A percentile compares a stretch with the other conserved stretches of the same genome.
phyloP scores from a whole-genome alignment of 1,284 basidiomycete genomes.

The Leccinum griseonigrum region DNA sequence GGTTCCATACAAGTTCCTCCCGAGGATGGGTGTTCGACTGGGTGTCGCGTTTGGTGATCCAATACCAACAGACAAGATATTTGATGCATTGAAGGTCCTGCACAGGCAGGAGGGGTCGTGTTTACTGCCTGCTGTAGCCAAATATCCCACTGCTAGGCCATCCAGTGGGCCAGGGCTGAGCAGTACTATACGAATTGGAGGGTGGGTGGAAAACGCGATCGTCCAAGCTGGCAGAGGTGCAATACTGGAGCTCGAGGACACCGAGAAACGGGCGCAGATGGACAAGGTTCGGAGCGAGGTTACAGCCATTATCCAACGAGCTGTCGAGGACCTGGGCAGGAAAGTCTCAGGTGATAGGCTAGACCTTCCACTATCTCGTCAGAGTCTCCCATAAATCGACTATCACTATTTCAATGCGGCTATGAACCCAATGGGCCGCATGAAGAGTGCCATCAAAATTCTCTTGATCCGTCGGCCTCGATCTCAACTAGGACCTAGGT shows the following conservation, averaged over 20 bases:
- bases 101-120: background rate
- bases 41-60: conserved; percentile 74
- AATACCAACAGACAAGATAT: conserved; percentile 45
- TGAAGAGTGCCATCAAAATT: background rate
- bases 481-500: background rate
- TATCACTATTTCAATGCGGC: background rate
- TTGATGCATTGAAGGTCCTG: conserved; percentile 23
- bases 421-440: background rate
- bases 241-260: background rate
- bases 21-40: conserved; percentile 58
- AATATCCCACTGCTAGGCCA: background rate
- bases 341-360: conserved; percentile 42
- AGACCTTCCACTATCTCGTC: conserved; percentile 6
- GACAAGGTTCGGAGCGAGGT: conserved; percentile 49
- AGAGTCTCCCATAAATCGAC: background rate
- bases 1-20: conserved; percentile 72
- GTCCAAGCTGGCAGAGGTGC: conserved; percentile 1
- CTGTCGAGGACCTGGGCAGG: conserved; percentile 60
- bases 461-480: background rate
- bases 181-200: background rate
- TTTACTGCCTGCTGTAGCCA: background rate
- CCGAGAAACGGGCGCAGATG: conserved; percentile 19
- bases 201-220: conserved; percentile 15
- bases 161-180: background rate
- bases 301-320: conserved; percentile 55